Evolutionary conservation across 1,284 basidiomycete species (phyloP).

Genomic region (Rhizopogon parksii): DNA sequence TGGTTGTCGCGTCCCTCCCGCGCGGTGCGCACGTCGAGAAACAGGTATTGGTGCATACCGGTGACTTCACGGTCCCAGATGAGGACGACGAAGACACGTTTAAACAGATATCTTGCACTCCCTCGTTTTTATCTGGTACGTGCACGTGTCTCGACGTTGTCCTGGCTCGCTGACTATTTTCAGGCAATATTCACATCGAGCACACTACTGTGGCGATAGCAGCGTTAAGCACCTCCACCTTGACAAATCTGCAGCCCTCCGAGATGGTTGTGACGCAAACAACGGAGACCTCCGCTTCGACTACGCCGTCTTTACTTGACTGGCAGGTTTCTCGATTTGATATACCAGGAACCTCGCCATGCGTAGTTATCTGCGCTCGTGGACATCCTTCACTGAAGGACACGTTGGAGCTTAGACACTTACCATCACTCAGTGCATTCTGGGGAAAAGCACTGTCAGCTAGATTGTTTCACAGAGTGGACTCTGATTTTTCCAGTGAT

Average conservation of each 20-base stretch:
- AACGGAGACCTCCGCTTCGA: background rate
- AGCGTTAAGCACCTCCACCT: no score
- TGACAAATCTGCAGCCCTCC: no score
- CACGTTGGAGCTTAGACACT: background rate
- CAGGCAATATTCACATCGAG: background rate
- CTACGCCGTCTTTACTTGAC: background rate
- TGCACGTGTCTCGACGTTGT: background rate
- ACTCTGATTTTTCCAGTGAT: background rate
- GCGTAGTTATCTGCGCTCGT: background rate
- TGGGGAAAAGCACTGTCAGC: background rate
- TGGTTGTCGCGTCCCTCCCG: constrained; percentile 68
- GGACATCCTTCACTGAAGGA: background rate
- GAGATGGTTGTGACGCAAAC: no score
- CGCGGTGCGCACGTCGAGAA: constrained; percentile 71
- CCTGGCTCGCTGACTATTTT: background rate
- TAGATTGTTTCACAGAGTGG: background rate
- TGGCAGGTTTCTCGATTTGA: constrained; percentile 2
- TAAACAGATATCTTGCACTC: constrained; percentile 27
- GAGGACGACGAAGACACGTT: constrained; percentile 43
- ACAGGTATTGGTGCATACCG: constrained; percentile 63
- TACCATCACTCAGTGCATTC: background rate
- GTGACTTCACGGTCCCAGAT: constrained; percentile 40
- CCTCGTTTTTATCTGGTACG: constrained; percentile 37
- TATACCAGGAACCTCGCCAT: background rate
- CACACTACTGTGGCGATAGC: background rate